Evolutionary conservation across 2,329 filamentous ascomycete species (phyloP), one percentile per base, ranked within the genome.

Genomic region (Calonectria pseudoreteaudii): DNA sequence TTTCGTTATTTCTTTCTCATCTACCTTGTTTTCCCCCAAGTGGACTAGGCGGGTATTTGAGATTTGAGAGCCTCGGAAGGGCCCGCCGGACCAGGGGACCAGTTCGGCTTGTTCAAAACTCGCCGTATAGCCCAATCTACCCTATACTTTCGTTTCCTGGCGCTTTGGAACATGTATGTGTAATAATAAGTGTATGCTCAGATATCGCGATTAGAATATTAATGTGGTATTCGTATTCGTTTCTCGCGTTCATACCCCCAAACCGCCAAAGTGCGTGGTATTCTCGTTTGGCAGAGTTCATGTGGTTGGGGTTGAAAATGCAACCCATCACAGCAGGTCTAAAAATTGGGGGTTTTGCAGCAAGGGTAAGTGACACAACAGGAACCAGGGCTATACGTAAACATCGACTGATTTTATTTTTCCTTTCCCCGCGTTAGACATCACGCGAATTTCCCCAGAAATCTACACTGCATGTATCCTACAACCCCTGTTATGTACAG

Each of bases 261-360:
- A 34, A 34, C 28, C 5, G 4, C 47, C 18, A 13, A 20, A 8
- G 13, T n/a, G 20, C 2, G 38, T 64, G 26, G 26, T 16, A n/a
- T 34, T 36, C 31, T 9, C 11, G 18, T 7, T 23, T 65, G 38
- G 14, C 8, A 23, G 14, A 34, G 23, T 31, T 41, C 28, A 20
- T 30, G 18, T 41, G 36, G 34, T 68, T 68, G 66, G 66, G 52
- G 49, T 67, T 53, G 20, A 56, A 56, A 68, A 68, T 56, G 58
- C 50, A 34, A 44, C 52, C 28, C 52, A 47, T 68, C 31, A 26
- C 10, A 10, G 49, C 50, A 67, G n/a, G 47, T 44, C 34, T 28
- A 14, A 53, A 65, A 36, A 28, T 70, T 70, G 68, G 68, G 68
- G 60, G 60, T 44, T 58, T 49, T 30, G n/a, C 18, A n/a, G 53